Evolutionary conservation across 768 basidiomycete genomes (phyloP).

Genomic region (Boletus vermiculosoides): DNA sequence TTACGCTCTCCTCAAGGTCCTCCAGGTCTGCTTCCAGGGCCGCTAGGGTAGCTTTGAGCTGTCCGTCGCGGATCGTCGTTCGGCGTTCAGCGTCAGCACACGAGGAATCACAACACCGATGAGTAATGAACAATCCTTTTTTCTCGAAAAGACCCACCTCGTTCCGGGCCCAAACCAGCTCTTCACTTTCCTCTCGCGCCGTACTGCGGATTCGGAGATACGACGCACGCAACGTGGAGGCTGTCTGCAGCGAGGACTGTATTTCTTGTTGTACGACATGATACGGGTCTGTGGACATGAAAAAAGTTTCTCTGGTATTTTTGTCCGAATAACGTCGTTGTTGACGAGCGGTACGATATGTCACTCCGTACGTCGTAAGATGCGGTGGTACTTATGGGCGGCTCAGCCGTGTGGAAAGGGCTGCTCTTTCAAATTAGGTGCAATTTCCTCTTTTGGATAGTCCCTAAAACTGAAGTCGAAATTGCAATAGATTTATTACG

Average conservation of each 20-base stretch:
- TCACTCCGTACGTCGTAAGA: neutral
- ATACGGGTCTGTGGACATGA: conserved; percentile 83
- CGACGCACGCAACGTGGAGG: conserved; percentile 69
- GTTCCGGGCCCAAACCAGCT: conserved; percentile 74
- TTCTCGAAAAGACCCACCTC: conserved; percentile 47
- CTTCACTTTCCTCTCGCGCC: conserved; percentile 72
- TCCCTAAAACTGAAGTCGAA: neutral
- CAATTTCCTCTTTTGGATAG: neutral
- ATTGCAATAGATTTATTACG: too few relatives aligned
- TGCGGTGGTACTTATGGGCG: neutral
- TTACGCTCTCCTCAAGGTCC: conserved; percentile 92
- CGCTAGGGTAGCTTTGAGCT: conserved; percentile 72
- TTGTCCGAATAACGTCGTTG: neutral
- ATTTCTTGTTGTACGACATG: conserved; percentile 85
- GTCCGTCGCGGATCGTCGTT: neutral
- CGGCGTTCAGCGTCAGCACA: neutral
- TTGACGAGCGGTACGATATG: neutral
- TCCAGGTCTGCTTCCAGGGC: conserved; percentile 85
- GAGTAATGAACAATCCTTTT: neutral
- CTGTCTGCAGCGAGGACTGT: conserved; percentile 68
- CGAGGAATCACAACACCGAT: neutral
- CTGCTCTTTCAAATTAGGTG: neutral
- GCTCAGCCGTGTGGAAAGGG: neutral
- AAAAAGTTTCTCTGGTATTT: neutral
- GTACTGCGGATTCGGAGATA: conserved; percentile 77